A percentile compares a stretch with the other conserved stretches of the same genome.
Evolutionary conservation across 2,329 filamentous ascomycete species (phyloP).

Genomic region (Colletotrichum agaves): DNA sequence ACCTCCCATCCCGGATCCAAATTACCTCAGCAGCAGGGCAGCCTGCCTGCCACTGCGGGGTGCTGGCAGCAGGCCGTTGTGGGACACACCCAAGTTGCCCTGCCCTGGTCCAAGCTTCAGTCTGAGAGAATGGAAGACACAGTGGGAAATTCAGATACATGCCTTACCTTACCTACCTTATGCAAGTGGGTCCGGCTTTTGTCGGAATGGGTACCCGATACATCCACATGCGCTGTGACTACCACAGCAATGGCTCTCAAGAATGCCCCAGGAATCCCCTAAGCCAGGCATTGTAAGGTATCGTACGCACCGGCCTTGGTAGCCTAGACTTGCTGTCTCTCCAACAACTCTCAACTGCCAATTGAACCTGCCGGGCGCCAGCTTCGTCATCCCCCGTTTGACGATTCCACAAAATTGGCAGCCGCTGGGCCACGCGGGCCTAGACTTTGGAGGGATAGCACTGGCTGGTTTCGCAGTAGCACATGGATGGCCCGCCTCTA

Average conservation of each 20-base stretch:
- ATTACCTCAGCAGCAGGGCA: background rate
- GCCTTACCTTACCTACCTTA: background rate
- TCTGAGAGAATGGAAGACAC: background rate
- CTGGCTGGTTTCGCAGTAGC: conserved; percentile 24
- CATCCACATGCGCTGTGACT: conserved; percentile 29
- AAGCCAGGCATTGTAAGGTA: conserved; percentile 7
- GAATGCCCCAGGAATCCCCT: background rate
- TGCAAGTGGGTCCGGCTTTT: conserved; percentile 13
- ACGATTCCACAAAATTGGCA: conserved; percentile 19
- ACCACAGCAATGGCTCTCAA: conserved; percentile 22
- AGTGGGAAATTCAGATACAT: background rate
- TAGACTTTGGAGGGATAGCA: conserved; percentile 33
- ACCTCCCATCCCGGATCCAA: background rate
- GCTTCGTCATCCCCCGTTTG: conserved; percentile 36
- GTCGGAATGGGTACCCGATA: conserved; percentile 27
- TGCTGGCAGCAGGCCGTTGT: conserved; percentile 12
- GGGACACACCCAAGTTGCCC: background rate
- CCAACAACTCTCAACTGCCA: conserved; percentile 13
- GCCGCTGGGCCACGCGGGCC: conserved; percentile 23
- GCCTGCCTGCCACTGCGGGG: conserved; percentile 28
- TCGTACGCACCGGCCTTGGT: background rate
- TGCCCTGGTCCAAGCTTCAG: conserved; percentile 9
- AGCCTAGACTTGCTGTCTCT: background rate
- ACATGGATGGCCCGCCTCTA: conserved; percentile 25
- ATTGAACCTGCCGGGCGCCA: conserved; percentile 3